Conservation (phyloP, 805 yeast genomes). For the Kuraishia cidri region DNA sequence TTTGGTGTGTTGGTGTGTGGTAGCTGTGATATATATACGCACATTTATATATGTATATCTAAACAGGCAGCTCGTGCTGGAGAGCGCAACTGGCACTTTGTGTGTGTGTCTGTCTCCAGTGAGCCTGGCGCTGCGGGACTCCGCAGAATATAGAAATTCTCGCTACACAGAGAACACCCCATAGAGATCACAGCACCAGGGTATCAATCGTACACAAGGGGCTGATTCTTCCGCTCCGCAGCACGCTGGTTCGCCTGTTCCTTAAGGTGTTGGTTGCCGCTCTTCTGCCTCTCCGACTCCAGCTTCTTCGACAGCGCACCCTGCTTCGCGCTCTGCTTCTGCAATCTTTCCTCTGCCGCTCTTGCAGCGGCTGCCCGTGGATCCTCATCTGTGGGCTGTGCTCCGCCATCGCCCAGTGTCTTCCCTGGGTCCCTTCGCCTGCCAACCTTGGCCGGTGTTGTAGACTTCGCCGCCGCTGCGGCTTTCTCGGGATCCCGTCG, state of each 20-base stretch:
- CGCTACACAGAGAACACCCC: too few species aligned
- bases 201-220: not conserved
- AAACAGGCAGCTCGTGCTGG: too few species aligned
- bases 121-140: too few species aligned
- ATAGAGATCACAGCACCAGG: not conserved
- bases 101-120: too few species aligned
- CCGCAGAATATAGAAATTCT: too few species aligned
- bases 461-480: not conserved
- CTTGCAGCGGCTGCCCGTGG: slow-evolving; percentile 7
- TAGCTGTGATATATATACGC: too few species aligned
- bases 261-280: not conserved
- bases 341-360: slow-evolving; percentile 7
- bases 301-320: slow-evolving; percentile 1
- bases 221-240: not conserved
- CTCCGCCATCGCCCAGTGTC: slow-evolving; percentile 1
- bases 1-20: too few species aligned
- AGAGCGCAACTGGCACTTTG: too few species aligned
- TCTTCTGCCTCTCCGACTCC: slow-evolving; percentile 1
- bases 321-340: slow-evolving; percentile 1
- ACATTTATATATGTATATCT: too few species aligned
- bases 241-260: slow-evolving; percentile 1
- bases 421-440: not conserved
- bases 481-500: not conserved
- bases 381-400: not conserved
- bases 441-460: not conserved